Base-by-base conservation (phyloP, 495 filamentous ascomycete genomes). In the Neurospora terricola region DNA sequence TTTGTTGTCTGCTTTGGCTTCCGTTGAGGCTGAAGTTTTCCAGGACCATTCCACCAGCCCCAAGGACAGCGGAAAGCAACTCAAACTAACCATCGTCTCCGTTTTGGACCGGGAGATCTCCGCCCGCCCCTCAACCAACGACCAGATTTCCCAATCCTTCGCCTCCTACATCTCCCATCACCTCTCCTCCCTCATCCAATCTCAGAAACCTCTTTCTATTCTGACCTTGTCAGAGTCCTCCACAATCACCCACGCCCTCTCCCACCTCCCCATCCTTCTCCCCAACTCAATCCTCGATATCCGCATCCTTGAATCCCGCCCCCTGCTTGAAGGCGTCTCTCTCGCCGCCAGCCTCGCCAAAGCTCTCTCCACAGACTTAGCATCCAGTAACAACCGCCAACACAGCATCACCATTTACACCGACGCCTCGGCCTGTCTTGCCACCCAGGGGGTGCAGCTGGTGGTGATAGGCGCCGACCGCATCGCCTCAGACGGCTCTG, bases 401-500 rank as follows among this genome's bases (percentile, higher is more conserved):
- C 74, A 75, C 68, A 48, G 39, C 7, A 76, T 91, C 9, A 85
- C 82, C 0, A 38, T 93, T 2, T 87, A 88, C 74, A 85, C 90
- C 0, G 90, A 93, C 72, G 88, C 89, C n/a, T 85, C 88, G 0
- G 84, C 85, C 0, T 88, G 88, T 1, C 73, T 87, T 0, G 88
- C 89, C 2, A 78, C 84, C 0, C 66, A 76, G 4, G 54, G 76
- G 11, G 80, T 87, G 1, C 83, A 90, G 70, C 73, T 89, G 9
- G 76, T 92, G 8, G 76, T 92, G 0, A 81, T 93, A 4, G 91
- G 91, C 7, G 89, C 89, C 14, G 91, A 93, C 72, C 81, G 85
- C 18, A 89, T 92, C 39, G 85, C 87, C 11, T 76, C 81, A 0
- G 83, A 84, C 12, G 88, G 88, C 1, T 80, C 82, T n/a, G 86